Conservation (phyloP, 2,329 filamentous ascomycete species). For the Nigrospora sphaerica region DNA sequence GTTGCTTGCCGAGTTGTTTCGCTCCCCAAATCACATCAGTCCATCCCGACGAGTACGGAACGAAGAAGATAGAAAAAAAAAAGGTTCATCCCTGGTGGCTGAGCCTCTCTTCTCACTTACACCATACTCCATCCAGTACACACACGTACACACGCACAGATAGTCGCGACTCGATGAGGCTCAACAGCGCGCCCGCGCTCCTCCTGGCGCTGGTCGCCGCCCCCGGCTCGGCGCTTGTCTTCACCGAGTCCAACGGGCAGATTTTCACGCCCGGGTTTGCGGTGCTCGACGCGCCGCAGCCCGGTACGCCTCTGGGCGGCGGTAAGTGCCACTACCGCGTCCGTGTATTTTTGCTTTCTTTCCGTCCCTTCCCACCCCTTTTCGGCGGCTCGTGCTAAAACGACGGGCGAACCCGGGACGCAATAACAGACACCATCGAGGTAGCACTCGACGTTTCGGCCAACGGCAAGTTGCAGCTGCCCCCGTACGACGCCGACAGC, state of each 20-base stretch:
- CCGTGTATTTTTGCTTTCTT: too few species aligned
- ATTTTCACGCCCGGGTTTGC: conserved; percentile 64
- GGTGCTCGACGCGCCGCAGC: conserved; percentile 59
- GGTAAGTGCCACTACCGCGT: conserved; percentile 31
- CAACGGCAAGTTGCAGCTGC: conserved; percentile 55
- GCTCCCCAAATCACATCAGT: too few species aligned
- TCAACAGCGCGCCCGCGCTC: conserved; percentile 3
- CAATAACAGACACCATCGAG: conserved; percentile 44
- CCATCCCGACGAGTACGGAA: too few species aligned
- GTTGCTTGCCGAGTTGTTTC: too few species aligned
- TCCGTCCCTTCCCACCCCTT: too few species aligned
- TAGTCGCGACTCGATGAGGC: too few species aligned
- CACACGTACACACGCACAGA: too few species aligned
- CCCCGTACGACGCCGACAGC: conserved; percentile 45
- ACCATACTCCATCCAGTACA: too few species aligned
- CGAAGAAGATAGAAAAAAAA: too few species aligned
- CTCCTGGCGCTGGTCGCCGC: conserved; percentile 20
- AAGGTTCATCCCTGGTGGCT: too few species aligned
- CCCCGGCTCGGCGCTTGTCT: conserved; percentile 30
- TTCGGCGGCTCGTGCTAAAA: too few species aligned
- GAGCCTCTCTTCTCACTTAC: too few species aligned
- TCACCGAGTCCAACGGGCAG: conserved; percentile 56
- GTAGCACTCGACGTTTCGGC: conserved; percentile 61
- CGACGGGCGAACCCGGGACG: neutral
- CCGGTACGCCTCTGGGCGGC: conserved; percentile 56